Evolutionary conservation across 2,329 filamentous ascomycete species (phyloP).

Genomic region (Fusarium piperis): DNA sequence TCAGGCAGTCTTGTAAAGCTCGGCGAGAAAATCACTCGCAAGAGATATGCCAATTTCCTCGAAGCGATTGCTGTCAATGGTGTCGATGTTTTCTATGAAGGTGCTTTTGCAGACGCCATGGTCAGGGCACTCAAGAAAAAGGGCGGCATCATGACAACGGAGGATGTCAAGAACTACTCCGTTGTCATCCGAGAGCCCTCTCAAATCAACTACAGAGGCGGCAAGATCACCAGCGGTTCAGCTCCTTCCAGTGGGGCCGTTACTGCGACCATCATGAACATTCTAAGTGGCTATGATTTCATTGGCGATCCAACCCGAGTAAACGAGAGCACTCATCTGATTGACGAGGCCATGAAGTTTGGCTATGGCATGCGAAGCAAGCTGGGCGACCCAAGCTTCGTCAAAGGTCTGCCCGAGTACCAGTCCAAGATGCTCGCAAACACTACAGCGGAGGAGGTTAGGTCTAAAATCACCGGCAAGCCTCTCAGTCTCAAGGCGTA

Average conservation of each 20-base stretch:
- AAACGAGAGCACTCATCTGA: slow-evolving; percentile 75
- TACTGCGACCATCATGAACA: slow-evolving; percentile 77
- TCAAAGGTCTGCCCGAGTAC: slow-evolving; percentile 66
- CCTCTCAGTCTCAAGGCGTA: slow-evolving; percentile 55
- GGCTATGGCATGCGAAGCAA: slow-evolving; percentile 79
- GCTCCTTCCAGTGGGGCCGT: slow-evolving; percentile 81
- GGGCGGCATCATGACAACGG: slow-evolving; percentile 81
- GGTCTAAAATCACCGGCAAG: slow-evolving; percentile 56
- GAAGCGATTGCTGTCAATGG: slow-evolving; percentile 75
- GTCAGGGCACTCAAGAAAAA: slow-evolving; percentile 70
- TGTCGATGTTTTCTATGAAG: slow-evolving; percentile 74
- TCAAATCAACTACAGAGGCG: slow-evolving; percentile 73
- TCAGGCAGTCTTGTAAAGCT: slow-evolving; percentile 71
- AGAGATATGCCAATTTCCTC: slow-evolving; percentile 77
- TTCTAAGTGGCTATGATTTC: slow-evolving; percentile 74
- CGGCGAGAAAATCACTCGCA: slow-evolving; percentile 79
- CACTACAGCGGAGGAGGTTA: slow-evolving; percentile 62
- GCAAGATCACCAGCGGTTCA: slow-evolving; percentile 72
- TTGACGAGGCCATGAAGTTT: slow-evolving; percentile 87
- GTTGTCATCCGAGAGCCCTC: slow-evolving; percentile 70
- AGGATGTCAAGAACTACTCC: slow-evolving; percentile 78
- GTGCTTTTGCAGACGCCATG: slow-evolving; percentile 74
- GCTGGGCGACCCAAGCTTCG: slow-evolving; percentile 80
- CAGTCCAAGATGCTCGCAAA: slow-evolving; percentile 74
- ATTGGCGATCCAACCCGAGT: slow-evolving; percentile 65